Evolutionary conservation across 345 rosid genomes (phyloP).

Genomic region (Salix caprea): DNA sequence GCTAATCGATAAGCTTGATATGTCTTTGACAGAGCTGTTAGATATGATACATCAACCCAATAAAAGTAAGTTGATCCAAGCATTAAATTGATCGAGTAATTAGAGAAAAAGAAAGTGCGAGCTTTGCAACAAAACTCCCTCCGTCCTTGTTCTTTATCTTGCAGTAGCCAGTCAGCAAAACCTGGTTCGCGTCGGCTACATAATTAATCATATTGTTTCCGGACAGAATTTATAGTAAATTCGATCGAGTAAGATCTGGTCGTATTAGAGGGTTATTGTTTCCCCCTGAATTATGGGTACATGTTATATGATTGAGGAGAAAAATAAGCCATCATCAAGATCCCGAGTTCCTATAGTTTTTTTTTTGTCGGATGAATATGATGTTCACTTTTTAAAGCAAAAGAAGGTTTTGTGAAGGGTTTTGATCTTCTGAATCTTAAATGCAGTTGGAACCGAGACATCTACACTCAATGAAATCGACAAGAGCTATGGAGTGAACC

Average conservation of each 20-base stretch:
- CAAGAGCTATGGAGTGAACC: background rate
- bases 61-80: background rate
- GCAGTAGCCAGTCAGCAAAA: too few relatives aligned
- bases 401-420: background rate
- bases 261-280: too few relatives aligned
- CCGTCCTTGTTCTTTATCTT: background rate
- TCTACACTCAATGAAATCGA: background rate
- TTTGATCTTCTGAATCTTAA: background rate
- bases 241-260: too few relatives aligned
- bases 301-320: too few relatives aligned
- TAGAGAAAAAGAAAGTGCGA: background rate
- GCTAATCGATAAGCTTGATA: background rate
- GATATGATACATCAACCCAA: background rate
- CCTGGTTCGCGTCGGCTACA: background rate
- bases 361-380: too few relatives aligned
- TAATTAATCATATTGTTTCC: background rate
- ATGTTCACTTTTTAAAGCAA: too few relatives aligned
- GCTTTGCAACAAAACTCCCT: background rate
- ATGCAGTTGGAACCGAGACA: background rate
- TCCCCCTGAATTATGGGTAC: too few relatives aligned
- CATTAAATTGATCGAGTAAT: too few relatives aligned
- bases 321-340: too few relatives aligned
- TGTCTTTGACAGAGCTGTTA: background rate
- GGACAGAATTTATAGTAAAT: too few relatives aligned
- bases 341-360: too few relatives aligned